Evolutionary conservation across 2,329 filamentous ascomycete genomes (phyloP).

Genomic region (Erysiphe neolycopersici): DNA sequence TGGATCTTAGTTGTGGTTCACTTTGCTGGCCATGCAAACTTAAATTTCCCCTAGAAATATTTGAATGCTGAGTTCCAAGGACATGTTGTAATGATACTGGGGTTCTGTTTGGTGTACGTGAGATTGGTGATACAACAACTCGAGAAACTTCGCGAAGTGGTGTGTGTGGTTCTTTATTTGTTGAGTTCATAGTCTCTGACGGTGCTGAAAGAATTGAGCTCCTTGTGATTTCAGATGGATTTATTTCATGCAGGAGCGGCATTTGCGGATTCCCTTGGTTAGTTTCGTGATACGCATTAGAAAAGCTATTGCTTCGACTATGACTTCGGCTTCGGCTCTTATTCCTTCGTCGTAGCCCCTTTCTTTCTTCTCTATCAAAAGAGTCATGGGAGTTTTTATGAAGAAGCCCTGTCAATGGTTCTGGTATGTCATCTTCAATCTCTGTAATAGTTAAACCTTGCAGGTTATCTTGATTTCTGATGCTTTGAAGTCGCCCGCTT

Average conservation of each 20-base stretch:
- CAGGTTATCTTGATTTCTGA: background rate
- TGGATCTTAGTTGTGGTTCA: conserved; percentile 18
- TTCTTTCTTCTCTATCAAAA: conserved; percentile 7
- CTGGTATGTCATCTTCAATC: background rate
- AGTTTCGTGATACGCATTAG: conserved; percentile 23
- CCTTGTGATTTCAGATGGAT: conserved; percentile 65
- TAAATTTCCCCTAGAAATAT: conserved; percentile 19
- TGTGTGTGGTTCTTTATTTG: conserved; percentile 27
- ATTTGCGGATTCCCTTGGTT: conserved; percentile 43
- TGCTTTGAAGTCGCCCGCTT: conserved; percentile 16
- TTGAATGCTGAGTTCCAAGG: conserved; percentile 36
- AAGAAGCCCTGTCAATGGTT: background rate
- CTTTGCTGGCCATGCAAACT: conserved; percentile 19
- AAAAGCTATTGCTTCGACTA: conserved; percentile 16
- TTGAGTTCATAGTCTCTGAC: conserved; percentile 44
- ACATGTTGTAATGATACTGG: conserved; percentile 25
- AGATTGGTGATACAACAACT: conserved; percentile 30
- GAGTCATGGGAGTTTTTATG: background rate
- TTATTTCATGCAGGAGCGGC: conserved; percentile 68
- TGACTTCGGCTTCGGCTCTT: conserved; percentile 20
- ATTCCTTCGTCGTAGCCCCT: conserved; percentile 14
- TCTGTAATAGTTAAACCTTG: background rate
- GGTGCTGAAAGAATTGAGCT: conserved; percentile 66
- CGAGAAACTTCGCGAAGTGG: conserved; percentile 37
- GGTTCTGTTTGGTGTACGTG: conserved; percentile 35